phyloP scores from a whole-genome alignment of 495 filamentous ascomycete species.

The Thozetella sp. region DNA sequence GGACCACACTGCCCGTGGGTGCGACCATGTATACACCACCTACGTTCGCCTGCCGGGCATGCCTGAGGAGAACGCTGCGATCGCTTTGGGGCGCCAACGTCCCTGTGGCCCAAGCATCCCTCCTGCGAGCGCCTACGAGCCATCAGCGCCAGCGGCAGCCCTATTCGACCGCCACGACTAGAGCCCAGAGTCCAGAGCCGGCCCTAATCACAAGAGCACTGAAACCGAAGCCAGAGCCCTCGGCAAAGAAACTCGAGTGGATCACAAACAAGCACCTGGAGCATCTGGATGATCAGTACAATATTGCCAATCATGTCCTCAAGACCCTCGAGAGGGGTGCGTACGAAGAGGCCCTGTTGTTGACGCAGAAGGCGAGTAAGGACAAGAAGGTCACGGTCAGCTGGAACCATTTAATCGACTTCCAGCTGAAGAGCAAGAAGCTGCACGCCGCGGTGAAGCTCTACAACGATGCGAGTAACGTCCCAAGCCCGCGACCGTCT shows the following conservation, averaged over 20 bases:
- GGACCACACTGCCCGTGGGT: neutral
- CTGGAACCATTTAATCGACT: slow-evolving; percentile 86
- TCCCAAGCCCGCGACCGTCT: neutral
- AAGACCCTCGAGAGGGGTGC: slow-evolving; percentile 54
- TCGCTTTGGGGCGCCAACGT: slow-evolving; percentile 7
- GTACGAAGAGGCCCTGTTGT: slow-evolving; percentile 60
- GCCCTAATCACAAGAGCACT: neutral
- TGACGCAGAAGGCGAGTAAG: slow-evolving; percentile 69
- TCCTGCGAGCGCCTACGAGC: slow-evolving; percentile 1
- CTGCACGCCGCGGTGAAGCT: slow-evolving; percentile 68
- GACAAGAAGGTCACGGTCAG: slow-evolving; percentile 63
- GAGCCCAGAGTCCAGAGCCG: slow-evolving; percentile 5
- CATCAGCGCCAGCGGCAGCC: neutral
- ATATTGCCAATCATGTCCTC: slow-evolving; percentile 64
- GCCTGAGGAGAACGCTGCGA: slow-evolving; percentile 24
- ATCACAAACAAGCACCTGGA: slow-evolving; percentile 56
- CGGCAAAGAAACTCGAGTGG: slow-evolving; percentile 20
- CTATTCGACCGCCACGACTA: slow-evolving; percentile 3
- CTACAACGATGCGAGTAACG: slow-evolving; percentile 74
- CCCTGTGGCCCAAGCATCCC: neutral
- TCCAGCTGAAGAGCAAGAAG: slow-evolving; percentile 59
- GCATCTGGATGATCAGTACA: slow-evolving; percentile 66
- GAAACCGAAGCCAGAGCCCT: neutral
- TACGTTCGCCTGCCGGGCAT: slow-evolving; percentile 45
- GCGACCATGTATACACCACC: neutral